Conservation (phyloP, 371 early-diverging fungal genomes). For the Zopfochytrium polystomum region DNA sequence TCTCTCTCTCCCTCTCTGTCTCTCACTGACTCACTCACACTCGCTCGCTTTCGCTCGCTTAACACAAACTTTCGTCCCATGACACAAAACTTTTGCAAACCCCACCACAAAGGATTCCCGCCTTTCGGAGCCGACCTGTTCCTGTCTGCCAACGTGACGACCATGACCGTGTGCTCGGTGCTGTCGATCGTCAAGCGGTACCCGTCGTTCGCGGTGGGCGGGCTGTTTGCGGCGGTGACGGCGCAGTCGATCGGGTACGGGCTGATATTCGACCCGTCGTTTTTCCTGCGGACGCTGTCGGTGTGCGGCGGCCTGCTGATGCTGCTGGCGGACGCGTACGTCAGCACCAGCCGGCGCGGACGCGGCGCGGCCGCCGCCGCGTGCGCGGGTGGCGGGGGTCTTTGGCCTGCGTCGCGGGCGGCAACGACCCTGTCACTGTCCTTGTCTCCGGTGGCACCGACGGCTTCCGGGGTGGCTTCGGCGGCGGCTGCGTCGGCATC, state of each 20-base stretch:
- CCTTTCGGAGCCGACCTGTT: slow-evolving; percentile 73
- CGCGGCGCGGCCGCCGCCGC: too few relatives aligned
- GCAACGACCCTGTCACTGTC: too few relatives aligned
- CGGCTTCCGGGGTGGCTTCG: too few relatives aligned
- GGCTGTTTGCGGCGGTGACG: slow-evolving; percentile 72
- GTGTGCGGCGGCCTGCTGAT: slow-evolving; percentile 92
- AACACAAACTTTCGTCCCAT: too few relatives aligned
- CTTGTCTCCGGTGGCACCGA: too few relatives aligned
- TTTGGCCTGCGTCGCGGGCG: too few relatives aligned
- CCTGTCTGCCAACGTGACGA: slow-evolving; percentile 68
- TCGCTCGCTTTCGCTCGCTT: too few relatives aligned
- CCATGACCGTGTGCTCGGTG: slow-evolving; percentile 74
- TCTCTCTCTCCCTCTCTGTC: too few relatives aligned
- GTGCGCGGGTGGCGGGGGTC: too few relatives aligned
- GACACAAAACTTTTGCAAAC: too few relatives aligned
- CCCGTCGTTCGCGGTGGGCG: slow-evolving; percentile 74
- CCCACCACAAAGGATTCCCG: slow-evolving; percentile 58
- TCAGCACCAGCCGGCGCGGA: slow-evolving; percentile 62
- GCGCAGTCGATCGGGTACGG: slow-evolving; percentile 22
- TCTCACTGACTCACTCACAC: too few relatives aligned
- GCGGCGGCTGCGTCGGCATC: too few relatives aligned
- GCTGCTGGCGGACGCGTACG: slow-evolving; percentile 70
- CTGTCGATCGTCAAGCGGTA: slow-evolving; percentile 71
- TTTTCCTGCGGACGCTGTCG: slow-evolving; percentile 88
- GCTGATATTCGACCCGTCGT: slow-evolving; percentile 71